Evolutionary conservation across 345 rosid species (phyloP).

Genomic region (Brassica cretica): DNA sequence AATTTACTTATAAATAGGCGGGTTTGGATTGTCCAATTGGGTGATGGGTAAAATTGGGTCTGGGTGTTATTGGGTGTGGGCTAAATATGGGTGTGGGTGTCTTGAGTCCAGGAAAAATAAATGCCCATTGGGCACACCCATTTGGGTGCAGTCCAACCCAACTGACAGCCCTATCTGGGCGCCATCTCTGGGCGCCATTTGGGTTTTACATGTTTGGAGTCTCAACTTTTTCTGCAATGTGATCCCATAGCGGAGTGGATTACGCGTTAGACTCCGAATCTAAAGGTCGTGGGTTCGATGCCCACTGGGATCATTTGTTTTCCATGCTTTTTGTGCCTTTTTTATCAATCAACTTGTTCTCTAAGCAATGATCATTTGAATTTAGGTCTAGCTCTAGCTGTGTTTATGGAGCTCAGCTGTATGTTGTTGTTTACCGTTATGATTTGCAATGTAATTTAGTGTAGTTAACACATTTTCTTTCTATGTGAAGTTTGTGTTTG

Average conservation of each 20-base stretch:
- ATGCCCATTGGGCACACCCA: too few species aligned
- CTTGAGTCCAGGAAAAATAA: too few species aligned
- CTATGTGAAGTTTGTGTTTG: neutral
- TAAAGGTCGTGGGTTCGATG: conserved; percentile 99
- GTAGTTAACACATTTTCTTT: neutral
- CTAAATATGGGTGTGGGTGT: too few species aligned
- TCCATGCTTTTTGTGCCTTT: neutral
- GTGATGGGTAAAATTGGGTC: neutral
- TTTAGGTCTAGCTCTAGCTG: conserved; percentile 11
- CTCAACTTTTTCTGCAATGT: conserved; percentile 11
- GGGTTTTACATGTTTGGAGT: conserved; percentile 7
- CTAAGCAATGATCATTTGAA: neutral
- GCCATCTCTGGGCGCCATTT: too few species aligned
- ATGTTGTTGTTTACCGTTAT: neutral
- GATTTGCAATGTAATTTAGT: neutral
- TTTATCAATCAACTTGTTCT: neutral
- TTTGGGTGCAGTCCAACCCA: too few species aligned
- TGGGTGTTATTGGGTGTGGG: neutral
- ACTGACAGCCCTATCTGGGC: too few species aligned
- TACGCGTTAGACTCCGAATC: conserved; percentile 96
- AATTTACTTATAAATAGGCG: neutral
- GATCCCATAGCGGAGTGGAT: conserved; percentile 99
- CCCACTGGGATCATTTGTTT: conserved; percentile 86
- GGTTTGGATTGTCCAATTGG: neutral
- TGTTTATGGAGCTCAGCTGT: neutral